These are phyloP conservation scores for Boletus subcaerulescens DNA, from an alignment of 768 basidiomycete species.

Conservation along the genomic window DNA sequence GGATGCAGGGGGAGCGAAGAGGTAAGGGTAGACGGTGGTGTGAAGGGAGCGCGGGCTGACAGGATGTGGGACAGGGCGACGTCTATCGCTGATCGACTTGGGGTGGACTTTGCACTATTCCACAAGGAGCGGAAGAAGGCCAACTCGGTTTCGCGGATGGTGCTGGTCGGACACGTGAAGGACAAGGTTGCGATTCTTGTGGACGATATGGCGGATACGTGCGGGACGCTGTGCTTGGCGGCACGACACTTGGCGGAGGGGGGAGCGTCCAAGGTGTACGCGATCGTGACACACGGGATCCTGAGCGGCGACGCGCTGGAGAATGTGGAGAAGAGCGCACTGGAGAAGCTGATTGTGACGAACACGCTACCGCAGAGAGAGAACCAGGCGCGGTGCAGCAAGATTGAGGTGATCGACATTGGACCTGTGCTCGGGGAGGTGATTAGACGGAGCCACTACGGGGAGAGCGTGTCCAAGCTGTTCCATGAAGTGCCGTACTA, in stretches of 20 bases:
- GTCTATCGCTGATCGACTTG: conserved; percentile 92
- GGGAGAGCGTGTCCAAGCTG: conserved; percentile 88
- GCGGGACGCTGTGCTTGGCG: conserved; percentile 90
- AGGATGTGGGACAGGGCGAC: conserved; percentile 65
- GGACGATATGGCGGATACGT: conserved; percentile 99
- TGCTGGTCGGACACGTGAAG: conserved; percentile 90
- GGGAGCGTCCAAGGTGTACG: conserved; percentile 82
- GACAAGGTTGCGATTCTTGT: conserved; percentile 93
- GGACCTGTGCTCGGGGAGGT: conserved; percentile 94
- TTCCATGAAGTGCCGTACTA: conserved; percentile 90
- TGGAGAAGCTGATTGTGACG: conserved; percentile 96
- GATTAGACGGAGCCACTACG: conserved; percentile 93
- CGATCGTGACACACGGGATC: conserved; percentile 96
- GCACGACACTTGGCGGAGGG: conserved; percentile 86
- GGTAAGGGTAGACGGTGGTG: conserved; percentile 45
- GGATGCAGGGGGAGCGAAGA: conserved; percentile 97
- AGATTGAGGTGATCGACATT: conserved; percentile 93
- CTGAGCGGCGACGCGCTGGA: conserved; percentile 86
- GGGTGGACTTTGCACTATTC: conserved; percentile 97
- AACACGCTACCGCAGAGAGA: conserved; percentile 92
- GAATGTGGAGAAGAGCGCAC: conserved; percentile 63
- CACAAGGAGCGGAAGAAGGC: conserved; percentile 99
- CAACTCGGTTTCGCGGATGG: conserved; percentile 92
- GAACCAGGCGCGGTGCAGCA: conserved; percentile 67
- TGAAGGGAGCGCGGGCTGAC: conserved; percentile 12